A percentile compares a stretch with the other conserved stretches of the same genome.
phyloP scores from a whole-genome alignment of 148 eudicot species.

The Vaccinium macrocarpon region DNA sequence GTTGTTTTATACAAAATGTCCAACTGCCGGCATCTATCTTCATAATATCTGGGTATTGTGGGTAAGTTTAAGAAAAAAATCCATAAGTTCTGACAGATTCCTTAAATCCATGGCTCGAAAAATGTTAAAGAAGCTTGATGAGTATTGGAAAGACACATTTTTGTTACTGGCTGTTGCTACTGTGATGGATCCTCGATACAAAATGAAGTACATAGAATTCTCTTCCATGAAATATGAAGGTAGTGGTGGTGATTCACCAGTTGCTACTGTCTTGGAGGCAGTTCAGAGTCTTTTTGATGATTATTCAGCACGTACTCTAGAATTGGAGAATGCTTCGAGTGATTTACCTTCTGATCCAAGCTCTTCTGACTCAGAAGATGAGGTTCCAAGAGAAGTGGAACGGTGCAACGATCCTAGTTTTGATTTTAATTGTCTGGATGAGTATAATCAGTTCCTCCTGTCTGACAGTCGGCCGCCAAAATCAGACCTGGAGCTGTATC shows the following conservation, averaged over 20 bases:
- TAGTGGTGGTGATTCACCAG: neutral
- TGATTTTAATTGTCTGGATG: constrained; percentile 16
- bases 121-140: constrained; percentile 11
- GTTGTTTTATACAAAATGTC: constrained; percentile 1
- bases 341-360: constrained; percentile 16
- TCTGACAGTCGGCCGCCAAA: constrained; percentile 16
- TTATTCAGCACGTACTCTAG: constrained; percentile 12
- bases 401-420: constrained; percentile 2
- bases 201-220: neutral
- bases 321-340: constrained; percentile 13
- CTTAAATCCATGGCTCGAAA: constrained; percentile 1
- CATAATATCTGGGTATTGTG: neutral
- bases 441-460: constrained; percentile 12
- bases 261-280: constrained; percentile 11
- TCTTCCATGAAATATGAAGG: constrained; percentile 12
- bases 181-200: constrained; percentile 9
- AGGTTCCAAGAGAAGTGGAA: constrained; percentile 7
- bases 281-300: constrained; percentile 22
- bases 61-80: neutral
- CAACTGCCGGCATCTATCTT: constrained; percentile 10
- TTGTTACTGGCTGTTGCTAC: constrained; percentile 4
- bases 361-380: constrained; percentile 14
- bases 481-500: constrained; percentile 29
- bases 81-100: neutral
- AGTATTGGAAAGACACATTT: constrained; percentile 4